Conservation (phyloP, 75 land plant species). For the Picea glauca region DNA sequence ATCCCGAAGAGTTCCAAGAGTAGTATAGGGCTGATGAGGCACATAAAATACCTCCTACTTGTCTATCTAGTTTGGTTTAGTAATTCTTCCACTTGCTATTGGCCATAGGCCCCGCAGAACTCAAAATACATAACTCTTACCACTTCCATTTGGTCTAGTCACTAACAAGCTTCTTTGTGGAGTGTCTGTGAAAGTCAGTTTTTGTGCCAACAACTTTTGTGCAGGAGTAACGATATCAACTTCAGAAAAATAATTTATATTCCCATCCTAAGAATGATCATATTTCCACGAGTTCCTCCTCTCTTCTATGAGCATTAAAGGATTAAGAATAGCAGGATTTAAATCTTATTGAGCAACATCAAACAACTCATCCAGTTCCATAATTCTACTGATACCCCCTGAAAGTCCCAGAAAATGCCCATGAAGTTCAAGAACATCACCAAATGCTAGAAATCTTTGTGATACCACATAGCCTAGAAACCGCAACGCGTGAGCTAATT, state of each 20-base stretch:
- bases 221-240: conserved; percentile 88
- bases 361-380: conserved; percentile 88
- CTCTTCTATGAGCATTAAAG: conserved; percentile 21
- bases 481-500: conserved; percentile 95
- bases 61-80: conserved; percentile 37
- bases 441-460: conserved; percentile 99
- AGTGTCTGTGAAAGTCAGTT: conserved; percentile 61
- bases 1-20: conserved; percentile 95
- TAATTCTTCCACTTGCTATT: conserved; percentile 65
- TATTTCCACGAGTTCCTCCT: conserved; percentile 5
- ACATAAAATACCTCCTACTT: conserved; percentile 74
- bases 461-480: conserved; percentile 98
- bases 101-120: conserved; percentile 96
- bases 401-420: conserved; percentile 87
- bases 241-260: conserved; percentile 61
- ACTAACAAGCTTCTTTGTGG: conserved; percentile 81
- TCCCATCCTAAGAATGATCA: conserved; percentile 19
- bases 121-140: conserved; percentile 92
- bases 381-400: conserved; percentile 86
- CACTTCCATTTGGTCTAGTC: conserved; percentile 99
- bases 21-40: conserved; percentile 93
- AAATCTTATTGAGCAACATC: conserved; percentile 76
- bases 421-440: conserved; percentile 92
- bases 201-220: conserved; percentile 86
- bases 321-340: conserved; percentile 9